Evolutionary conservation across 1,284 basidiomycete species (phyloP).

Genomic region (Cystobasidiaceae sp.): DNA sequence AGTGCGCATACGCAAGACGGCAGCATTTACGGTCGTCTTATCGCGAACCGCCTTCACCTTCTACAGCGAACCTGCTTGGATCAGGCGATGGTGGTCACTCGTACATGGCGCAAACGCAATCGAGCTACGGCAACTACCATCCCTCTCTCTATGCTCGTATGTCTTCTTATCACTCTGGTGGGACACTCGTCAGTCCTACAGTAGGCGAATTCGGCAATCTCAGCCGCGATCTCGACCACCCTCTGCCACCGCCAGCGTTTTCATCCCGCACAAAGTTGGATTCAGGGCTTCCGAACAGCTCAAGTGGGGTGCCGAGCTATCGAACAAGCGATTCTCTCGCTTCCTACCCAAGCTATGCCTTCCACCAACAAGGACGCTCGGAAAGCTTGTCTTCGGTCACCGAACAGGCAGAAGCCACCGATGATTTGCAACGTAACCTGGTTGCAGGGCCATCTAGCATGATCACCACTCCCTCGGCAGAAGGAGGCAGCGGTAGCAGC

Average conservation of each 20-base stretch:
- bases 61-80: conserved; percentile 2
- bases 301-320: background rate
- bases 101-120: conserved; percentile 2
- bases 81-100: background rate
- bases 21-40: background rate
- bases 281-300: too few relatives aligned
- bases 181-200: background rate
- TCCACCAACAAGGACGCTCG: background rate
- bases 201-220: too few relatives aligned
- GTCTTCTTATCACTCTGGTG: background rate
- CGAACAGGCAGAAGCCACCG: too few relatives aligned
- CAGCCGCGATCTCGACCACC: background rate
- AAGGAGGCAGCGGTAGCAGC: background rate
- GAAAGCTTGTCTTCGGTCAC: too few relatives aligned
- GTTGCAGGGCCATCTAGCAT: too few relatives aligned
- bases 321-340: background rate
- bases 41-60: background rate
- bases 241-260: background rate
- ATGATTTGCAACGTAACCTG: too few relatives aligned
- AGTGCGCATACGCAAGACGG: conserved; percentile 14
- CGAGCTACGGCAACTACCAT: background rate
- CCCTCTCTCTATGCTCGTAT: conserved; percentile 9
- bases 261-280: background rate
- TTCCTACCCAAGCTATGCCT: background rate
- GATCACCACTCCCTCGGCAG: too few relatives aligned